These are phyloP conservation scores for Pseudocercospora macadamiae DNA, from an alignment of 2,329 filamentous ascomycete species.

Conservation along the genomic window DNA sequence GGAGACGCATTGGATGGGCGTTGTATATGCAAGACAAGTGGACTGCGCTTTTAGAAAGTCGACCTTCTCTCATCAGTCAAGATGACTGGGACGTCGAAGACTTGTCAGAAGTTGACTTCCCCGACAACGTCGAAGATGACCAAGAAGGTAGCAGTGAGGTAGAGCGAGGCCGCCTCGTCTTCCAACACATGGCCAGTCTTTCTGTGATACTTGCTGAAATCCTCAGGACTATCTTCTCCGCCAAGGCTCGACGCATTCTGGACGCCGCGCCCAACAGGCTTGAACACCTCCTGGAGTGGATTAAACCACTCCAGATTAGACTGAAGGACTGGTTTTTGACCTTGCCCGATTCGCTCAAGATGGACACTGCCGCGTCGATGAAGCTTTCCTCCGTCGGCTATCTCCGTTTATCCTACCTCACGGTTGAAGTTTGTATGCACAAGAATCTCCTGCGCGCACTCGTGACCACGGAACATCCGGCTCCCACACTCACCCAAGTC, in stretches of 20 bases:
- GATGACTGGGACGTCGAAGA: conserved; percentile 33
- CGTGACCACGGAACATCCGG: conserved; percentile 20
- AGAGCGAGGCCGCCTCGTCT: conserved; percentile 32
- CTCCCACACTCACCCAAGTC: conserved; percentile 40
- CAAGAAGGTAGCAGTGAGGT: conserved; percentile 36
- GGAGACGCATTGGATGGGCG: conserved; percentile 35
- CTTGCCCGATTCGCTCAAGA: conserved; percentile 30
- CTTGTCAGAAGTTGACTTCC: conserved; percentile 36
- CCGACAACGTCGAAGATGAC: conserved; percentile 34
- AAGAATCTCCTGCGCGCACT: conserved; percentile 46
- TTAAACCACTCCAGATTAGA: conserved; percentile 33
- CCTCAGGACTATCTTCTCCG: conserved; percentile 28
- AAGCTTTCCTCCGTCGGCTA: conserved; percentile 43
- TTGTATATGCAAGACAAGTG: conserved; percentile 38
- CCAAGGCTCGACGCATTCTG: conserved; percentile 24
- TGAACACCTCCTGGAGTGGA: conserved; percentile 22
- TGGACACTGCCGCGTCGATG: conserved; percentile 34
- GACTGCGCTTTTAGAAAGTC: conserved; percentile 33
- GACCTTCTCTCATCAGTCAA: conserved; percentile 30
- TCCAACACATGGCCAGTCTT: conserved; percentile 35
- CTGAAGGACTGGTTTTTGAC: conserved; percentile 32
- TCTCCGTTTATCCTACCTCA: conserved; percentile 51
- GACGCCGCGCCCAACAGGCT: conserved; percentile 24
- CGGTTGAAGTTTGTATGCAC: conserved; percentile 51
- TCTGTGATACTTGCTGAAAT: conserved; percentile 31